Conservation (phyloP, 768 basidiomycete species). For the Boletus sp. region DNA sequence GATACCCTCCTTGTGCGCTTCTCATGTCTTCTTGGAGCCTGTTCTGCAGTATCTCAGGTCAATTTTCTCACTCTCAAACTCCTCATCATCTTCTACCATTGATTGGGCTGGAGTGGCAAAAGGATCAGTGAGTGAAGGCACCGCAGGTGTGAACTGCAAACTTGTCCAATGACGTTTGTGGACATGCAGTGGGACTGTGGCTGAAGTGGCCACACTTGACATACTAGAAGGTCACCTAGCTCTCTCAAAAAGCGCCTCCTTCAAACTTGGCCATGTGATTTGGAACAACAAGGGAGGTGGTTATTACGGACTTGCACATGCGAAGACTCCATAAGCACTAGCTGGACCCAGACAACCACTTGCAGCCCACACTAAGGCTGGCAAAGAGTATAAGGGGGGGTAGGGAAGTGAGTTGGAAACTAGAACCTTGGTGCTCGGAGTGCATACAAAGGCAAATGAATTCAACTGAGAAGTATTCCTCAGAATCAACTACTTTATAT, state of each 20-base stretch:
- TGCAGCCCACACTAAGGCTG: no score
- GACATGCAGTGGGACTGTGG: conserved; percentile 28
- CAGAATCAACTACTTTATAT: no score
- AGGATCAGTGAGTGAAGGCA: conserved; percentile 38
- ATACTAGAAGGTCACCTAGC: conserved; percentile 29
- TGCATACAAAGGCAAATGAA: no score
- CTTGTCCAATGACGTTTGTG: conserved; percentile 38
- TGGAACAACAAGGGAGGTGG: conserved; percentile 18
- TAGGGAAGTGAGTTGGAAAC: no score
- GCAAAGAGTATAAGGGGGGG: no score
- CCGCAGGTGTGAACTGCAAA: conserved; percentile 64
- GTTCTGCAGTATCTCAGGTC: conserved; percentile 39
- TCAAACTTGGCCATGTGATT: conserved; percentile 20
- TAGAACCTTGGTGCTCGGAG: no score
- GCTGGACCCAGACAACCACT: no score
- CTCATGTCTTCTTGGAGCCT: conserved; percentile 37
- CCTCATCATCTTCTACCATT: no score
- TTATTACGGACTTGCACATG: no score
- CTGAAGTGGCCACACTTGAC: conserved; percentile 37
- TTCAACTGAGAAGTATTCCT: no score
- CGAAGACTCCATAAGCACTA: no score
- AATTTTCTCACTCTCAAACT: no score
- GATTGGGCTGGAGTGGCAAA: conserved; percentile 8
- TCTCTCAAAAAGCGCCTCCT: conserved; percentile 20
- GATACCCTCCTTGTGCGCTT: conserved; percentile 18